Percentiles rank a stretch among this genome's conserved stretches.
phyloP scores from a whole-genome alignment of 2,329 filamentous ascomycete species.

The Talaromyces rugulosus region DNA sequence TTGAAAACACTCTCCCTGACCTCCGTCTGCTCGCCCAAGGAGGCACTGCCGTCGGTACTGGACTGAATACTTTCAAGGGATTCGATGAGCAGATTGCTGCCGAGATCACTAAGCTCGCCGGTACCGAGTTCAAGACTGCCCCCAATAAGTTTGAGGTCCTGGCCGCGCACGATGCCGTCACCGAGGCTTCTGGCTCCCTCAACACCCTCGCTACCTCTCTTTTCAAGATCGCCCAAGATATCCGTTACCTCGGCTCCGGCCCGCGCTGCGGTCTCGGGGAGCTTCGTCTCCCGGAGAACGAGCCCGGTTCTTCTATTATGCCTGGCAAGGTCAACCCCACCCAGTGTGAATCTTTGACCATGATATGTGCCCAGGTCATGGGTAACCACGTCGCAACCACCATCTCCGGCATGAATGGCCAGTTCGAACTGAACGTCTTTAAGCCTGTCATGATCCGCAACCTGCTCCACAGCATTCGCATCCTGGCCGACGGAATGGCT shows the following conservation, averaged over 20 bases:
- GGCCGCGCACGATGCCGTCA: conserved; percentile 90
- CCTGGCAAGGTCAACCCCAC: conserved; percentile 99
- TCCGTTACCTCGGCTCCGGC: conserved; percentile 93
- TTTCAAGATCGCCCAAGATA: conserved; percentile 97
- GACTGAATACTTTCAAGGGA: conserved; percentile 94
- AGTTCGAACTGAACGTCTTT: conserved; percentile 99
- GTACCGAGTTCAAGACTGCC: conserved; percentile 88
- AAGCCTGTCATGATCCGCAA: conserved; percentile 96
- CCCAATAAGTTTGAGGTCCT: conserved; percentile 99
- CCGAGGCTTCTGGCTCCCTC: conserved; percentile 87
- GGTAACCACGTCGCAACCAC: conserved; percentile 93
- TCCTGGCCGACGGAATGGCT: conserved; percentile 87
- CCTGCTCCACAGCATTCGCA: conserved; percentile 83
- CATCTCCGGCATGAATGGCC: conserved; percentile 92
- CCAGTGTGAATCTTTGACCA: conserved; percentile 95
- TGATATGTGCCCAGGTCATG: conserved; percentile 97
- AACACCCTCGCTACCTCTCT: conserved; percentile 90
- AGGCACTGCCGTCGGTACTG: conserved; percentile 93
- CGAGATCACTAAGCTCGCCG: conserved; percentile 89
- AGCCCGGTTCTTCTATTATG: conserved; percentile 98
- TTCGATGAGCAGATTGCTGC: conserved; percentile 91
- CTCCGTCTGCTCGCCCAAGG: conserved; percentile 87
- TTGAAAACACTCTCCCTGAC: conserved; percentile 77
- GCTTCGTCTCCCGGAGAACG: conserved; percentile 91
- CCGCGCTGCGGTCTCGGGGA: conserved; percentile 95